Conservation (phyloP, 805 yeast genomes). For the Lachancea sp. region DNA sequence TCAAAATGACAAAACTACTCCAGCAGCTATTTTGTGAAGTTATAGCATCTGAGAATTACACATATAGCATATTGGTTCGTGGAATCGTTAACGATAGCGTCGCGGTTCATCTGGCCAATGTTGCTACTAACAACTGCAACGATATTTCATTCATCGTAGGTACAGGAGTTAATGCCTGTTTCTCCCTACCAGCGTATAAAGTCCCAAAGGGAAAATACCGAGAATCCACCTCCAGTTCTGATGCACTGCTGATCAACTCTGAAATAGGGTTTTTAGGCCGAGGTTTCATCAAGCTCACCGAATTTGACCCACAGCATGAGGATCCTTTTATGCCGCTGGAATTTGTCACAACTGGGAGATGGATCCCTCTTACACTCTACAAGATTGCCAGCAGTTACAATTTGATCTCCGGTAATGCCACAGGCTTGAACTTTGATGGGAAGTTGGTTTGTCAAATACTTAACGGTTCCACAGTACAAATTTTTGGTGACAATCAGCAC, state of each 20-base stretch:
- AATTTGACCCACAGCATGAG: constrained; percentile 15
- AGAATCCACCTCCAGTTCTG: neutral
- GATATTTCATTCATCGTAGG: constrained; percentile 56
- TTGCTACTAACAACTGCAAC: constrained; percentile 29
- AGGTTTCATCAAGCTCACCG: constrained; percentile 14
- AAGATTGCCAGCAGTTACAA: constrained; percentile 15
- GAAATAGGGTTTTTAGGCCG: constrained; percentile 29
- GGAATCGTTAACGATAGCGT: constrained; percentile 57
- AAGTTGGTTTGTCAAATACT: constrained; percentile 15
- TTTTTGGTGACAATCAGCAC: neutral
- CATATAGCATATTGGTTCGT: constrained; percentile 33
- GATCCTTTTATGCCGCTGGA: constrained; percentile 27
- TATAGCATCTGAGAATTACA: constrained; percentile 17
- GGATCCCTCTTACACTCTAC: constrained; percentile 21
- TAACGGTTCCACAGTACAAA: constrained; percentile 5
- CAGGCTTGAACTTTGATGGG: constrained; percentile 17
- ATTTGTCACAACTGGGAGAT: constrained; percentile 25
- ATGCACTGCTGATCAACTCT: constrained; percentile 19
- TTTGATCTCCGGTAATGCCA: constrained; percentile 1
- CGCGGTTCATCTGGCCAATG: constrained; percentile 56
- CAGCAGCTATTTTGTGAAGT: constrained; percentile 29
- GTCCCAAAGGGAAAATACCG: constrained; percentile 16
- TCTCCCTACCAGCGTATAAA: constrained; percentile 19
- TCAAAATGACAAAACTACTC: constrained; percentile 40
- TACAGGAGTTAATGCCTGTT: constrained; percentile 58